phyloP scores from a whole-genome alignment of 192 early-diverging fungal genomes.

The Linnemannia hyalina region DNA sequence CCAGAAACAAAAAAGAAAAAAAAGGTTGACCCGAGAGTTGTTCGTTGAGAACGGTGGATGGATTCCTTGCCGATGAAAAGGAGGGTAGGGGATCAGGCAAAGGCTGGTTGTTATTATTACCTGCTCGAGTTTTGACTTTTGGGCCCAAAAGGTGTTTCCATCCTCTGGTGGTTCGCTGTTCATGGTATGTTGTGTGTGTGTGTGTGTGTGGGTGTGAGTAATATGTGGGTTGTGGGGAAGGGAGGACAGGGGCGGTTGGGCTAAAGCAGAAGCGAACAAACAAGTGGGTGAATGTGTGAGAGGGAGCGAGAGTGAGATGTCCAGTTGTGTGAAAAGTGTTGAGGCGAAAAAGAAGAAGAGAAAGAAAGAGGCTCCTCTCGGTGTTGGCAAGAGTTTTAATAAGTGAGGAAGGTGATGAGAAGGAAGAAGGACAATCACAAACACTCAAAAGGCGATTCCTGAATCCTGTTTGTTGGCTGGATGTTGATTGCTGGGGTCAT shows the following conservation, averaged over 20 bases:
- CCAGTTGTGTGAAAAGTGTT: not conserved
- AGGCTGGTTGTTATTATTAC: conserved; percentile 12
- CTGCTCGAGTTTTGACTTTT: conserved; percentile 48
- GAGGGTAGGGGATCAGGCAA: not conserved
- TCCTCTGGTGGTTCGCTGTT: conserved; percentile 52
- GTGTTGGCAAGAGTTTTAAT: not conserved
- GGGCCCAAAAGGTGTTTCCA: conserved; percentile 47
- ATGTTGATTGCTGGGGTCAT: too few species aligned
- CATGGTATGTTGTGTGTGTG: conserved; percentile 1
- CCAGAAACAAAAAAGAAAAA: not conserved
- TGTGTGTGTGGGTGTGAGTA: too few species aligned
- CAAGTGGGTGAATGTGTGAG: too few species aligned
- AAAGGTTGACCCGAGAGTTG: not conserved
- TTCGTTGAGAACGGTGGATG: not conserved
- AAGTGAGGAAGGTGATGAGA: not conserved
- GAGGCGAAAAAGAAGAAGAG: not conserved
- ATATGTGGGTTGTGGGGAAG: not conserved
- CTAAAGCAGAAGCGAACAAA: too few species aligned
- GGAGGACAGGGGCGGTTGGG: too few species aligned
- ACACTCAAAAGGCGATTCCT: not conserved
- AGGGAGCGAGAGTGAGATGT: not conserved
- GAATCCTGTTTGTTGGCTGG: too few species aligned
- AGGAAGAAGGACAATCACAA: not conserved
- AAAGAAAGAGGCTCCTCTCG: not conserved
- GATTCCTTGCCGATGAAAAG: not conserved